These are phyloP conservation scores for Clitoria ternatea DNA, from an alignment of 306 rosid genomes.

Conservation along the genomic window DNA sequence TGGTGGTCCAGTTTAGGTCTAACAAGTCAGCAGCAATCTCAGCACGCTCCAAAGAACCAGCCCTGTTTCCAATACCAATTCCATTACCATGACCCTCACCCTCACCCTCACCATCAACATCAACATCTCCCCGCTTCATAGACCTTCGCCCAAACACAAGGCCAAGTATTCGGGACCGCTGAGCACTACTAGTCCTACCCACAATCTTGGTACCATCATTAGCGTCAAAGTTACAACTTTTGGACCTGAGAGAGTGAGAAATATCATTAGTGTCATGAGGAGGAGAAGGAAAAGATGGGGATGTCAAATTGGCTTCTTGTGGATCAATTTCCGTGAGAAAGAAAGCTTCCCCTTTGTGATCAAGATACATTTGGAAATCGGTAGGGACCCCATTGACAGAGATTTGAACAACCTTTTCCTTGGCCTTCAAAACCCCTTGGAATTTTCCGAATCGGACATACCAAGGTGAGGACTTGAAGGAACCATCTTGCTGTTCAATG, in stretches of 20 bases:
- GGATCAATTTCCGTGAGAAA: constrained; percentile 63
- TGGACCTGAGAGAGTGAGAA: constrained; percentile 24
- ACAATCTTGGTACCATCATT: constrained; percentile 30
- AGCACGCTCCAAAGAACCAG: constrained; percentile 61
- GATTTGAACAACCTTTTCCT: constrained; percentile 62
- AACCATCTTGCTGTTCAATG: constrained; percentile 78
- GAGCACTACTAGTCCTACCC: constrained; percentile 37
- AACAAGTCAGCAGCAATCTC: constrained; percentile 75
- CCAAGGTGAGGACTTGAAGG: constrained; percentile 91
- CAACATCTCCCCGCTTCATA: constrained; percentile 15
- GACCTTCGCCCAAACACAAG: constrained; percentile 49
- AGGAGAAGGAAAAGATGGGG: constrained; percentile 46
- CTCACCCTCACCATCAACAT: neutral
- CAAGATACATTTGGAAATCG: constrained; percentile 68
- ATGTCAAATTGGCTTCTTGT: neutral
- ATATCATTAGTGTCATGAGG: constrained; percentile 18
- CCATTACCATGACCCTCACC: no score
- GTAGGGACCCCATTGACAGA: constrained; percentile 68
- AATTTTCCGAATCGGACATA: constrained; percentile 86
- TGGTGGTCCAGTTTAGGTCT: constrained; percentile 90
- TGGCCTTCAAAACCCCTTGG: constrained; percentile 83
- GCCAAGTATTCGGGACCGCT: constrained; percentile 46
- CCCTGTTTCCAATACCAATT: constrained; percentile 13
- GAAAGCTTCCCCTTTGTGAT: constrained; percentile 77
- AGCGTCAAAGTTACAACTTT: constrained; percentile 37